These are phyloP conservation scores for Tulasnella calospora DNA, from an alignment of 768 basidiomycete species.

Conservation along the genomic window DNA sequence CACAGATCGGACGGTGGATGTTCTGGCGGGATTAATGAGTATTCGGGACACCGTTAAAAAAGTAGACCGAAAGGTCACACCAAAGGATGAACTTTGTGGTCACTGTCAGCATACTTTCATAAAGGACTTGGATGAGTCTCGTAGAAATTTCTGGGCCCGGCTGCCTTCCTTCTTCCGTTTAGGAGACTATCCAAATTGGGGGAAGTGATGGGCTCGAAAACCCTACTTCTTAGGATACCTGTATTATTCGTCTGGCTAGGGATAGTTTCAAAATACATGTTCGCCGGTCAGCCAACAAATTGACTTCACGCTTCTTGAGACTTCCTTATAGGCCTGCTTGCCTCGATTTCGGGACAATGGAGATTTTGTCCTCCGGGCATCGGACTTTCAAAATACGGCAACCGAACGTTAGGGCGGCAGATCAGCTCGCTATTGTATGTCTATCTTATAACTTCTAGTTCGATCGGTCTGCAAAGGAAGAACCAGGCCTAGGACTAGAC, in stretches of 20 bases:
- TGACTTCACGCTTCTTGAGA: background rate
- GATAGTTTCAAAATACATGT: background rate
- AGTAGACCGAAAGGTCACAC: background rate
- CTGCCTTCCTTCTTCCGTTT: background rate
- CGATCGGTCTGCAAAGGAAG: too few species aligned
- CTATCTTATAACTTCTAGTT: too few species aligned
- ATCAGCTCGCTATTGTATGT: too few species aligned
- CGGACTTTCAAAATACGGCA: background rate
- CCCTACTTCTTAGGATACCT: background rate
- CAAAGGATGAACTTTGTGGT: background rate
- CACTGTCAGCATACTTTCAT: background rate
- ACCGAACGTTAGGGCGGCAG: too few species aligned
- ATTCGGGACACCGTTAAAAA: background rate
- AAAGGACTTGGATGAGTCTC: background rate
- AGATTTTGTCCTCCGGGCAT: background rate
- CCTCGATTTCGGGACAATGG: too few species aligned
- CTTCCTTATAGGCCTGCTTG: too few species aligned
- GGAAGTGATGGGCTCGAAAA: background rate
- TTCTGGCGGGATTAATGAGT: background rate
- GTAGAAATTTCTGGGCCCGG: background rate
- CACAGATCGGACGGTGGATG: background rate
- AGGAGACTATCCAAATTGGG: background rate
- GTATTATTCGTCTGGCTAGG: background rate
- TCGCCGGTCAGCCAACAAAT: background rate
- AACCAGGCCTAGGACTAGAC: too few species aligned